These are phyloP conservation scores for Polyporus arcularius DNA, from an alignment of 768 basidiomycete genomes.

Conservation along the genomic window DNA sequence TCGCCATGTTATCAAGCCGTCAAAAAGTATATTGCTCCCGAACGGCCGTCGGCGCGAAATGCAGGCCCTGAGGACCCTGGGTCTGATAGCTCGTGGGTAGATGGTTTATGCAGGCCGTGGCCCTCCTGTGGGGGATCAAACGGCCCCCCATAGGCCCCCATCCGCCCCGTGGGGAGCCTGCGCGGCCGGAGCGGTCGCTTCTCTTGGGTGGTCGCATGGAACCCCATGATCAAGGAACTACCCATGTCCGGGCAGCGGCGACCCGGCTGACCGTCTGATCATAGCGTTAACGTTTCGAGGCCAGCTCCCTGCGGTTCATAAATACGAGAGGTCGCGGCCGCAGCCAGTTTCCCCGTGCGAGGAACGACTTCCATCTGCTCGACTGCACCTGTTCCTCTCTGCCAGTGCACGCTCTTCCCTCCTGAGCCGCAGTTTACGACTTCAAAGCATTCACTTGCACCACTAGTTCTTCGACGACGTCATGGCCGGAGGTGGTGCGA, in stretches of 20 bases:
- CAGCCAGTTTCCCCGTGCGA: background rate
- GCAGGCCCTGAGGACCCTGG: too few species aligned
- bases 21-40: too few species aligned
- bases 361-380: background rate
- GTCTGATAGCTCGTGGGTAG: too few species aligned
- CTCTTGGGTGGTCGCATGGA: too few species aligned
- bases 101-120: too few species aligned
- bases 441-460: background rate
- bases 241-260: background rate
- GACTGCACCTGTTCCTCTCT: background rate
- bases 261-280: background rate
- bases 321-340: background rate
- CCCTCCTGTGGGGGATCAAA: too few species aligned
- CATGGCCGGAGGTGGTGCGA: constrained; percentile 49
- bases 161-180: too few species aligned
- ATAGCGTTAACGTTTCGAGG: too few species aligned
- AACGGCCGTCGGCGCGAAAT: too few species aligned
- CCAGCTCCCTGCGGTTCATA: background rate
- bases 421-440: background rate
- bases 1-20: too few species aligned
- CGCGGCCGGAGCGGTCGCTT: too few species aligned
- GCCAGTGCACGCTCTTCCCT: background rate
- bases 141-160: too few species aligned
- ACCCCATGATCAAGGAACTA: background rate
- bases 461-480: background rate